A percentile compares a stretch with the other conserved stretches of the same genome.
Conservation (phyloP, 1,284 basidiomycete genomes). For the Malassezia slooffiae region DNA sequence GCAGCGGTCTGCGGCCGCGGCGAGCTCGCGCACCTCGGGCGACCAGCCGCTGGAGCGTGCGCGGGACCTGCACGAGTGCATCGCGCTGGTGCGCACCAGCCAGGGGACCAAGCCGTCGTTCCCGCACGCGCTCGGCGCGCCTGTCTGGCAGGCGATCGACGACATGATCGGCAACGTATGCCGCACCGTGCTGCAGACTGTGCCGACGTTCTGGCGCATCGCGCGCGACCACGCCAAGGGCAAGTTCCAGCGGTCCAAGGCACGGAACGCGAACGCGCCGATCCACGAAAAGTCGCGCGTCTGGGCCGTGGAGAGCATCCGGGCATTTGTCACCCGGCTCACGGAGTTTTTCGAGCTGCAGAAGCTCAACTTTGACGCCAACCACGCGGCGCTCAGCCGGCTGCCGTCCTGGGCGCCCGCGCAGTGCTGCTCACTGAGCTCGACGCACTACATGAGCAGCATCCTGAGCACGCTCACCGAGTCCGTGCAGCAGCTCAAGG, state of each 20-base stretch:
- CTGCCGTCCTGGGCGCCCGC: slow-evolving; percentile 61
- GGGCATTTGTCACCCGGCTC: slow-evolving; percentile 71
- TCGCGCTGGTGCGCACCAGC: slow-evolving; percentile 26
- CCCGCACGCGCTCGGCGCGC: slow-evolving; percentile 22
- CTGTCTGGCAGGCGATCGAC: slow-evolving; percentile 63
- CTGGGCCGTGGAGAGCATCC: slow-evolving; percentile 83
- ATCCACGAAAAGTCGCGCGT: slow-evolving; percentile 72
- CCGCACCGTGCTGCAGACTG: slow-evolving; percentile 52
- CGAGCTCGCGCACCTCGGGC: background rate
- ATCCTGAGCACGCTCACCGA: slow-evolving; percentile 75
- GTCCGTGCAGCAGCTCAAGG: slow-evolving; percentile 66
- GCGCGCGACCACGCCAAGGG: slow-evolving; percentile 73
- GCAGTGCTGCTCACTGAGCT: slow-evolving; percentile 69
- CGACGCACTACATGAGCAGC: slow-evolving; percentile 66
- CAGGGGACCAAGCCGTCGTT: slow-evolving; percentile 20
- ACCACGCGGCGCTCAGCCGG: slow-evolving; percentile 50
- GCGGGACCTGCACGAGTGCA: slow-evolving; percentile 40
- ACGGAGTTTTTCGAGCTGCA: slow-evolving; percentile 84
- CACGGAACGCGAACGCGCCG: background rate
- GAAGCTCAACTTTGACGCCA: slow-evolving; percentile 55
- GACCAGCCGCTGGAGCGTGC: slow-evolving; percentile 50
- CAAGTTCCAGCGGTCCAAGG: slow-evolving; percentile 18
- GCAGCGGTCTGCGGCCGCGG: too few relatives aligned
- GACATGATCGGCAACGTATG: slow-evolving; percentile 54
- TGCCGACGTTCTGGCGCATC: slow-evolving; percentile 90